Evolutionary conservation across 179 eudicot species (phyloP).

Genomic region (Drosera spatulata): DNA sequence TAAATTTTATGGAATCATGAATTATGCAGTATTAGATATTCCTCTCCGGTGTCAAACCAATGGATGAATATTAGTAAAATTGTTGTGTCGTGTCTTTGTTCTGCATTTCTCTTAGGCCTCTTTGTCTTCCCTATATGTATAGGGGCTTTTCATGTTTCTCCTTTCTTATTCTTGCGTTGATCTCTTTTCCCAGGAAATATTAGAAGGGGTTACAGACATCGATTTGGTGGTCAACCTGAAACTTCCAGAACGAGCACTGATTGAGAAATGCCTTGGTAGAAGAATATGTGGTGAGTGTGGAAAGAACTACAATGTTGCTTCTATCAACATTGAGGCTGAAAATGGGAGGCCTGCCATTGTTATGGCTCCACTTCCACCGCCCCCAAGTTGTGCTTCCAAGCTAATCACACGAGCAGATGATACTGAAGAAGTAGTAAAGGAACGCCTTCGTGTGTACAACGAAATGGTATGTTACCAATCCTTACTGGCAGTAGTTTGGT

Average conservation of each 20-base stretch:
- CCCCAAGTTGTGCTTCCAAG: constrained; percentile 66
- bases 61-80: too few species aligned
- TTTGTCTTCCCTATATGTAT: background rate
- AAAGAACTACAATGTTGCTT: constrained; percentile 77
- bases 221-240: constrained; percentile 90
- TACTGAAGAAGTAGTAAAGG: constrained; percentile 71
- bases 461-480: constrained; percentile 44
- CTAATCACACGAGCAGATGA: constrained; percentile 92
- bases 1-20: too few species aligned
- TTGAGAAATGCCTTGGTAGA: constrained; percentile 95
- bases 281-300: constrained; percentile 85
- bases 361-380: constrained; percentile 93
- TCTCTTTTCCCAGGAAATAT: constrained; percentile 59
- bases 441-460: constrained; percentile 63
- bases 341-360: constrained; percentile 54
- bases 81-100: background rate
- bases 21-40: too few species aligned
- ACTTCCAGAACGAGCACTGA: constrained; percentile 70
- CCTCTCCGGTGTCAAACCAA: too few species aligned
- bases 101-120: background rate
- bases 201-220: constrained; percentile 85
- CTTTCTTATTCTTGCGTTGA: constrained; percentile 1
- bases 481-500: too few species aligned
- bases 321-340: constrained; percentile 1
- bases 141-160: background rate